A percentile compares a stretch with the other conserved stretches of the same genome.
Evolutionary conservation across 768 basidiomycete species (phyloP).

Genomic region (Collybia sordida): DNA sequence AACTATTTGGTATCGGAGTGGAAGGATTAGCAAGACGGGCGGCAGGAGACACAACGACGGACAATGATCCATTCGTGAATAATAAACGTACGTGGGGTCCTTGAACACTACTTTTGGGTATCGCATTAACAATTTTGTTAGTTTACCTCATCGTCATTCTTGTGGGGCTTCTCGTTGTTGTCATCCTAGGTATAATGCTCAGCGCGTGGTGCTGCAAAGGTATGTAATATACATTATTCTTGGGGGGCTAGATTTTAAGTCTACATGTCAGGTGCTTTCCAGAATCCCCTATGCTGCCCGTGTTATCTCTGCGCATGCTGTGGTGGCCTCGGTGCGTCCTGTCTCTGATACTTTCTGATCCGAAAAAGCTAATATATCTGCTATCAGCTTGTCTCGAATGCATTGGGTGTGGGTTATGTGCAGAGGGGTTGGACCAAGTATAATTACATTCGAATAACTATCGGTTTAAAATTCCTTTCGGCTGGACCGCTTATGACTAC

Average conservation of each 20-base stretch:
- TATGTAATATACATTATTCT: conserved; percentile 16
- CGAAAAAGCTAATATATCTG: not conserved
- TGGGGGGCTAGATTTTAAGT: not conserved
- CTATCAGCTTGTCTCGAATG: conserved; percentile 62
- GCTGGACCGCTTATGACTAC: no score
- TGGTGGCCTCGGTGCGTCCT: conserved; percentile 56
- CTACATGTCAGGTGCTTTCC: conserved; percentile 42
- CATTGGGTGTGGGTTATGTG: conserved; percentile 68
- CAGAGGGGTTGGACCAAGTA: conserved; percentile 41
- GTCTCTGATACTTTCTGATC: not conserved
- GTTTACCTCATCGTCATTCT: conserved; percentile 68
- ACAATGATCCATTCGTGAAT: conserved; percentile 32
- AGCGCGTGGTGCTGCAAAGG: conserved; percentile 69
- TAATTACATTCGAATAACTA: conserved; percentile 2
- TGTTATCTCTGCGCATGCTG: conserved; percentile 76
- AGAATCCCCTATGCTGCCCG: conserved; percentile 67
- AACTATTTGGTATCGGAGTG: conserved; percentile 15
- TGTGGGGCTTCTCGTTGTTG: conserved; percentile 57
- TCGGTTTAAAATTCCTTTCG: no score
- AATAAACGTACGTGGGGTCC: conserved; percentile 37
- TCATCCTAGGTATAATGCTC: conserved; percentile 55
- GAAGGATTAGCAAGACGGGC: conserved; percentile 33
- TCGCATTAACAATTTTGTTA: conserved; percentile 19
- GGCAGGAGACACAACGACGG: conserved; percentile 13
- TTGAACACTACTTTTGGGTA: not conserved